Evolutionary conservation across 1,139 yeast species (phyloP), one percentile per base, ranked within the genome.

Genomic region (Meyerozyma carpophila): DNA sequence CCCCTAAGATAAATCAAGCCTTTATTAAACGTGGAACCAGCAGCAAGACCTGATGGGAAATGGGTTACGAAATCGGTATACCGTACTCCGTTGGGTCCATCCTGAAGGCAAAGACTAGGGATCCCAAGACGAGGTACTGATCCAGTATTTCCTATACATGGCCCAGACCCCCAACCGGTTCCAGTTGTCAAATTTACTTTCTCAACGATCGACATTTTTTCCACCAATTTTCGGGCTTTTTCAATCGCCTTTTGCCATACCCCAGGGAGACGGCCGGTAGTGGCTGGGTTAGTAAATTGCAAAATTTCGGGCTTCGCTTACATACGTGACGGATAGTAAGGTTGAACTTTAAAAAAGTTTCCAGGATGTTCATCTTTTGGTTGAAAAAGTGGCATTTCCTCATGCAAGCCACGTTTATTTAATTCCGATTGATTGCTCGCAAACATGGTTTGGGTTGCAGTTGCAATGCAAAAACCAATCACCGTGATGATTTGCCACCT

Each of bases 71-170:
- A 73, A 55, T 80, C 85, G 4, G 85, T 73, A 46, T 70, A 70
- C 47, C 85, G 65, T 24, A 81, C 79, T 8, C 87, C 87, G 47
- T 77, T 71, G 2, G 84, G 84, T 3, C 84, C 84, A 62, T 82
- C 86, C 53, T 81, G 86, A 27, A 80, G 64, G 52, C 86, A 81
- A 11, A 81, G 57, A n/a, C 75, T 70, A 1, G 81, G 77, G 47
- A 81, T 75, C 9, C 78, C 79, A 32, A 80, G 62, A 26, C 84
- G 61, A 21, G 81, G 81, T 38, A 81, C 73, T 14, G 77, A 66
- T 0, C 84, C 86, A 1, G 86, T 79, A 54, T 78, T 79, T 3
- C 87, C 87, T 16, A 79, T 71, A 58, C 86, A 81, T 2, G 82
- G 82, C 5, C 83, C 84, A 8, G 78, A 68, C 3, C 78, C 77